Evolutionary conservation across 78 protist genomes (phyloP), one percentile per base, ranked within the genome.

Genomic region (Isochrysis galbana): DNA sequence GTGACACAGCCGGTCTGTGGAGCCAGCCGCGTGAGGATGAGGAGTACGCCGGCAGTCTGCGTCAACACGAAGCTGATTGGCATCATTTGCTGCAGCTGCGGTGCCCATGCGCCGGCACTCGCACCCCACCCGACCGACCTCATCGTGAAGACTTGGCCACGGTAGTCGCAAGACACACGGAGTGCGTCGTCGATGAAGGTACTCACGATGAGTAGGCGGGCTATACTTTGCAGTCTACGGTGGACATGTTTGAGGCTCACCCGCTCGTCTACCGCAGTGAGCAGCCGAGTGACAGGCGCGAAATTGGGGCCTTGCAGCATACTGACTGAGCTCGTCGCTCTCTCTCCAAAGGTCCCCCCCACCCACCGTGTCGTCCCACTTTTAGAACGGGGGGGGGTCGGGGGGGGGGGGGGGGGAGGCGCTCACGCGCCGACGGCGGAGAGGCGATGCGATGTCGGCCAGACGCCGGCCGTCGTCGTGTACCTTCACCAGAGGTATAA

Each of bases 171-270:
- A 11, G 26, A 0, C 29, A 80, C 32, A 25, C 88, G 88, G 11
- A 44, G 38, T 1, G 41, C 34, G 88, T 80, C 88, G 47, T 80
- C 88, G 26, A 80, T 5, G 88, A 44, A 80, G 88, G 88, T 80
- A 17, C 38, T 38, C 29, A 44, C 32, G 54, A 80, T 80, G 23
- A 80, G 54, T 17, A 44, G 11, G 26, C 88, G 88, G 41, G 88
- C 48, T 0, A 44, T 0, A 5, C 26, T 1, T 36, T 80, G 88
- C 47, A 41, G 36, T n/a, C 47, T 2, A 2, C 48, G 86, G 47
- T 41, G 47, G n/a, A 39, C 48, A 1, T 4, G 26, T n/a, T 39
- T 78, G 48, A 78, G 83, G 2, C 21, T 3, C 26, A 47, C 41
- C 5, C 48, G 54, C 78, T 44, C 48, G 19, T 3, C 69, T 2